Evolutionary conservation across 2,329 filamentous ascomycete species (phyloP), one percentile per base, ranked within the genome.

Genomic region (Colletotrichum falcatum): DNA sequence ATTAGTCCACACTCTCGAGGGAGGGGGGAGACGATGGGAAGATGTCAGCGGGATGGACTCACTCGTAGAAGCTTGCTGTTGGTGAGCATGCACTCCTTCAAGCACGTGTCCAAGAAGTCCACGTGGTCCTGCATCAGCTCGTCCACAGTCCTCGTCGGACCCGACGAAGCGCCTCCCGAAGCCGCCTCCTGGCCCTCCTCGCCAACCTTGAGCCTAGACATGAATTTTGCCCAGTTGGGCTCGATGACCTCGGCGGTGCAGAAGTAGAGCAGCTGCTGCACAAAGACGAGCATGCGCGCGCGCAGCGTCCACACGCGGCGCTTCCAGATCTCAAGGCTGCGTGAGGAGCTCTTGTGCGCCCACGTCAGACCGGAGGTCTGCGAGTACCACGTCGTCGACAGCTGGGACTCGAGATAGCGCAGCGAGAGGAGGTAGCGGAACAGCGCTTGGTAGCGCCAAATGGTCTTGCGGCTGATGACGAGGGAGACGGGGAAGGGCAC

Each of bases 111-210:
- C 58, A 99, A 84, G 80, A 99, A 99, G 81, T 98, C 96, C 71
- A 99, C 95, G 82, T 99, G 96, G 78, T 98, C 95, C 82, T 98
- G 94, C 96, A 99, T 99, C 78, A 99, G 83, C 82, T 98, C 94
- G 77, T 99, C 96, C 1, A 99, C 96, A 0, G 96, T 99, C 46
- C 94, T 83, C 49, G 83, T 84, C 8, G 81, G 78, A 0, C 79
- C 76, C n/a, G 77, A 77, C 23, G 74, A 73, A 30, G 71, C 65
- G 3, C 79, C 78, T 39, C 79, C 75, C 23, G 46, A 14, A 23
- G 66, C 26, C 5, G 39, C 39, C 11, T 73, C 72, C 5, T 75
- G 65, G 6, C 70, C 71, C 16, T 85, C 83, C 66, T 89, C 87
- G 71, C 86, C 87, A 12, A 84, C 88, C 83, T 91, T 91, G 7